Conservation (phyloP, 306 rosid genomes). For the Arachis stenosperma region DNA sequence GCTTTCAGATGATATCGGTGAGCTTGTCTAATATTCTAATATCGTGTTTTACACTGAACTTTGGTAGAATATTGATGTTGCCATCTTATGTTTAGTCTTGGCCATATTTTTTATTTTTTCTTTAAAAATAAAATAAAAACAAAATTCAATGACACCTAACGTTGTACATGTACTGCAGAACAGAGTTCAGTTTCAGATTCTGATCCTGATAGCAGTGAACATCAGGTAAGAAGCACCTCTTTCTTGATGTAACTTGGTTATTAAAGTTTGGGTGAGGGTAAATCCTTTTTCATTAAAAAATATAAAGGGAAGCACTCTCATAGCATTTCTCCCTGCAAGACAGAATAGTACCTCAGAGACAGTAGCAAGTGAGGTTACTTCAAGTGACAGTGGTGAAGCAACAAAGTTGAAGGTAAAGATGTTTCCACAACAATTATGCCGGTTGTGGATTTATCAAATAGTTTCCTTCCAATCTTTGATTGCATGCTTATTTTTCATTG, state of each 20-base stretch:
- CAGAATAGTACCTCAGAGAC: constrained; percentile 64
- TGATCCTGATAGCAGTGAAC: constrained; percentile 56
- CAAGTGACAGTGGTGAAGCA: constrained; percentile 58
- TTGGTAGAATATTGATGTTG: constrained; percentile 30
- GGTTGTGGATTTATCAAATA: constrained; percentile 20
- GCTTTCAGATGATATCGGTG: constrained; percentile 22
- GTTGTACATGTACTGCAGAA: constrained; percentile 56
- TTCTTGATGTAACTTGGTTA: constrained; percentile 32
- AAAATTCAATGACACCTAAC: constrained; percentile 30
- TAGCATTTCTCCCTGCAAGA: constrained; percentile 42
- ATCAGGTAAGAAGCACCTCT: constrained; percentile 62
- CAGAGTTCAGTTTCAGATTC: constrained; percentile 54
- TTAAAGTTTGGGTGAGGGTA: constrained; percentile 33
- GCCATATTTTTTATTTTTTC: not conserved
- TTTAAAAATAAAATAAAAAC: too few species aligned
- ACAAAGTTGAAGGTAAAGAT: constrained; percentile 60
- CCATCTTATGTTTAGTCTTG: constrained; percentile 16
- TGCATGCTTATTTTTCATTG: constrained; percentile 41
- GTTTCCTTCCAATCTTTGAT: constrained; percentile 36
- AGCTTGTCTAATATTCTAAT: constrained; percentile 38
- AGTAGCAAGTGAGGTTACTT: constrained; percentile 47
- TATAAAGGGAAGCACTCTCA: constrained; percentile 37
- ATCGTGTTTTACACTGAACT: constrained; percentile 31
- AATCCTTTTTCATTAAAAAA: too few species aligned
- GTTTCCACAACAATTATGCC: constrained; percentile 30